phyloP scores from a whole-genome alignment of 1,139 yeast species.

The Diutina catenulata region DNA sequence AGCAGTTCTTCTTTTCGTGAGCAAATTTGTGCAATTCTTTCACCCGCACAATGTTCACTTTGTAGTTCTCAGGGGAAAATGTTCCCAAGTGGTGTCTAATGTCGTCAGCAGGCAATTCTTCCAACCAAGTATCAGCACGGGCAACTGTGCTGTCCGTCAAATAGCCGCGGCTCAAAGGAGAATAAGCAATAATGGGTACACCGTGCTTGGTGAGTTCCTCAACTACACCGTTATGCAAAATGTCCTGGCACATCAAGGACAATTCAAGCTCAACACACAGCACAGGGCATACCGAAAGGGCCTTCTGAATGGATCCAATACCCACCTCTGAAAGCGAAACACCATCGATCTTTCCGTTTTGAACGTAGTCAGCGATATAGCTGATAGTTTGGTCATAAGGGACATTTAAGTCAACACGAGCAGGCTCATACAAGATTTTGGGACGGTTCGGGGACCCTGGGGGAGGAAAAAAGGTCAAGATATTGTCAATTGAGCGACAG shows the following conservation, averaged over 20 bases:
- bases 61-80: conserved; percentile 44
- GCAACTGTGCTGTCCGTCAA: conserved; percentile 49
- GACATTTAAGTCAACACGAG: conserved; percentile 47
- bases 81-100: conserved; percentile 41
- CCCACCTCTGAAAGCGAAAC: conserved; percentile 64
- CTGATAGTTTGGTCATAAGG: conserved; percentile 40
- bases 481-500: conserved; percentile 36
- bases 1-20: conserved; percentile 29
- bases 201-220: conserved; percentile 32
- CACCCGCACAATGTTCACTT: conserved; percentile 38
- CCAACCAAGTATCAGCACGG: conserved; percentile 18
- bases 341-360: conserved; percentile 48
- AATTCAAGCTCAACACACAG: conserved; percentile 67
- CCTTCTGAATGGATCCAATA: conserved; percentile 45
- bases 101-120: conserved; percentile 34
- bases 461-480: conserved; percentile 32
- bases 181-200: conserved; percentile 67
- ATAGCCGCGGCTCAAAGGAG: conserved; percentile 74
- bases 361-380: conserved; percentile 38
- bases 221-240: conserved; percentile 49
- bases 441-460: conserved; percentile 18
- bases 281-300: conserved; percentile 37
- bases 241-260: conserved; percentile 54
- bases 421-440: conserved; percentile 51
- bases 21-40: conserved; percentile 33